Conservation (phyloP, 129 eudicot species). For the Smallanthus sonchifolius region DNA sequence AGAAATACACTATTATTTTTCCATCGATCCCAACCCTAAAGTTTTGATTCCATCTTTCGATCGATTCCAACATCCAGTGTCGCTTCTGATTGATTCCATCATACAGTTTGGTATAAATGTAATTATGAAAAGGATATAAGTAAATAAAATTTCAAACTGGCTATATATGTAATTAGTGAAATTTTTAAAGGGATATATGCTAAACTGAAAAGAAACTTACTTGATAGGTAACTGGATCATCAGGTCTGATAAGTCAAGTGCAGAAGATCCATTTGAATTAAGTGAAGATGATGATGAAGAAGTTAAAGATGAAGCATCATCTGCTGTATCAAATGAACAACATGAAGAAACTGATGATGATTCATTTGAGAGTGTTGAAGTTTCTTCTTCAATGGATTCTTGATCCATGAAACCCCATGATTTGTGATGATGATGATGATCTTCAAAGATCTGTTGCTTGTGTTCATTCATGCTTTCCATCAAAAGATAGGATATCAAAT, state of each 20-base stretch:
- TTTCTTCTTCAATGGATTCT: slow-evolving; percentile 17
- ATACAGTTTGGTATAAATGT: too few species aligned
- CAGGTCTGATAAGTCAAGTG: slow-evolving; percentile 54
- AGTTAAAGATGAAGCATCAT: slow-evolving; percentile 48
- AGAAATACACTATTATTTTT: too few species aligned
- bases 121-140: too few species aligned
- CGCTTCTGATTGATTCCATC: too few species aligned
- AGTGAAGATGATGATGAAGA: slow-evolving; percentile 36
- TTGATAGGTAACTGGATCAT: slow-evolving; percentile 74
- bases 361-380: slow-evolving; percentile 30
- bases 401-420: slow-evolving; percentile 25
- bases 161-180: too few species aligned
- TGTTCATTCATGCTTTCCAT: slow-evolving; percentile 25
- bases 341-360: slow-evolving; percentile 31
- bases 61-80: too few species aligned
- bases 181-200: too few species aligned
- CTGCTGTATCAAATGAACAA: slow-evolving; percentile 36
- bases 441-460: slow-evolving; percentile 10
- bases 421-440: slow-evolving; percentile 8
- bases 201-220: slow-evolving; percentile 37
- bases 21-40: too few species aligned
- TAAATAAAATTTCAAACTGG: too few species aligned
- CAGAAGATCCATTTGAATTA: slow-evolving; percentile 30
- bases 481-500: background rate
- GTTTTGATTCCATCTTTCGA: too few species aligned